Evolutionary conservation across 805 yeast genomes (phyloP).

Genomic region (Kockiozyma suomiensis): DNA sequence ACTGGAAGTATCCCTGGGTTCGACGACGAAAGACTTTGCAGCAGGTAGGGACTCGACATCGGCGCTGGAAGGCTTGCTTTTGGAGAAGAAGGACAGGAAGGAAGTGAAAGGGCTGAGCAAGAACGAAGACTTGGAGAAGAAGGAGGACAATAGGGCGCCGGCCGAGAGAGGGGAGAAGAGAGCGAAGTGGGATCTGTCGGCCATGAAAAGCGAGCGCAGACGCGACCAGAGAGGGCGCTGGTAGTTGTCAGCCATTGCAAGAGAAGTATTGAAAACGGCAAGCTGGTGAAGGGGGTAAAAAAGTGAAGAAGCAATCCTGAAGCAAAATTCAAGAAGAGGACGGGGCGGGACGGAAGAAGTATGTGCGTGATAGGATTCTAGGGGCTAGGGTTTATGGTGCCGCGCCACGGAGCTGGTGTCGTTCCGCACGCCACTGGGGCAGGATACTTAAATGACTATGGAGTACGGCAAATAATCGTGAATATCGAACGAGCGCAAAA

Average conservation of each 20-base stretch:
- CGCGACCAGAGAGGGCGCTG: conserved; percentile 7
- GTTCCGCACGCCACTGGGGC: neutral
- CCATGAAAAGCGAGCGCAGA: conserved; percentile 3
- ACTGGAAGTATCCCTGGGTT: neutral
- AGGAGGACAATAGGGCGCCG: conserved; percentile 1
- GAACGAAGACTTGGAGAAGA: conserved; percentile 4
- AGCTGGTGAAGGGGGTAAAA: no score
- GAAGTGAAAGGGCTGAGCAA: conserved; percentile 2
- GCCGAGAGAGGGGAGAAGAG: conserved; percentile 11
- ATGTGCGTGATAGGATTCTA: neutral
- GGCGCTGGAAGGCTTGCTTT: neutral
- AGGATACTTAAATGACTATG: no score
- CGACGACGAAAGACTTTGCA: neutral
- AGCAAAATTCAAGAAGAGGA: neutral
- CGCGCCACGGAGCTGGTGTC: conserved; percentile 5
- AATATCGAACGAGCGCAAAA: no score
- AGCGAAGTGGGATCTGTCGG: neutral
- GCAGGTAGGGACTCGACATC: neutral
- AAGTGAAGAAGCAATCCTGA: no score
- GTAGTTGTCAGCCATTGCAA: neutral
- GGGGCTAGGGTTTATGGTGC: neutral
- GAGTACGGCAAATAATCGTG: no score
- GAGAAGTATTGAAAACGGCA: neutral
- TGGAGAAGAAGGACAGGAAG: conserved; percentile 5
- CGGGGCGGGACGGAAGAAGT: neutral